A percentile compares a stretch with the other conserved stretches of the same genome.
Conservation (phyloP, 208 protist species). For the Leishmania gerbilli region DNA sequence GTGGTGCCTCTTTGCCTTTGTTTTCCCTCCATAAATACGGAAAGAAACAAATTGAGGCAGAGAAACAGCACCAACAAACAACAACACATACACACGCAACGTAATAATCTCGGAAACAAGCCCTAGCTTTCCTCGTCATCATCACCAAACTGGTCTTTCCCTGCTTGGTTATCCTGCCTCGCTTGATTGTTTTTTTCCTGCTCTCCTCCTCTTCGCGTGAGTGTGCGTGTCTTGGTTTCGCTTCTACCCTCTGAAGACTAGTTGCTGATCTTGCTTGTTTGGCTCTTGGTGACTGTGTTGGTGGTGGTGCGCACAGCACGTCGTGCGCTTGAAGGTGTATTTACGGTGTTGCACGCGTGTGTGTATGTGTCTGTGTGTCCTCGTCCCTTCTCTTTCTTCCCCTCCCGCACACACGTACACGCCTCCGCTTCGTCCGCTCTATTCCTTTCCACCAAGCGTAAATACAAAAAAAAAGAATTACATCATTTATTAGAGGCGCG, state of each 20-base stretch:
- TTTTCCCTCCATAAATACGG: no score
- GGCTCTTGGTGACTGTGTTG: no score
- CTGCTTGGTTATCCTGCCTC: neutral
- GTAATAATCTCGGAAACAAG: neutral
- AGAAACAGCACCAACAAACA: no score
- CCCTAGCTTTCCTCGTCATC: neutral
- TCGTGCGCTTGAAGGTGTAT: no score
- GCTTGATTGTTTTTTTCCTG: neutral
- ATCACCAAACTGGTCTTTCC: neutral
- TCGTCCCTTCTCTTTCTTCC: neutral
- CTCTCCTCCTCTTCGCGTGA: neutral
- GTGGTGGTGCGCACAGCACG: no score
- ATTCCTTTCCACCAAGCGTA: neutral
- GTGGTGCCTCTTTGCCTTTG: no score
- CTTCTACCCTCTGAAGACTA: neutral
- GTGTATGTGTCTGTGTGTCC: no score
- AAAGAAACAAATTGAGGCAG: no score
- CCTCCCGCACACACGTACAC: neutral
- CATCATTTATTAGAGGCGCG: neutral
- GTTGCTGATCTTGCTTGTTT: neutral
- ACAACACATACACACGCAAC: conserved; percentile 5
- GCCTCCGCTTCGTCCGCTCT: neutral
- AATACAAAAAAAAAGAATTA: no score
- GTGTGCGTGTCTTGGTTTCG: neutral
- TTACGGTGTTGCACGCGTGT: no score